These are phyloP conservation scores for Hypocreales sp. DNA, from an alignment of 2,329 filamentous ascomycete genomes.

Conservation along the genomic window DNA sequence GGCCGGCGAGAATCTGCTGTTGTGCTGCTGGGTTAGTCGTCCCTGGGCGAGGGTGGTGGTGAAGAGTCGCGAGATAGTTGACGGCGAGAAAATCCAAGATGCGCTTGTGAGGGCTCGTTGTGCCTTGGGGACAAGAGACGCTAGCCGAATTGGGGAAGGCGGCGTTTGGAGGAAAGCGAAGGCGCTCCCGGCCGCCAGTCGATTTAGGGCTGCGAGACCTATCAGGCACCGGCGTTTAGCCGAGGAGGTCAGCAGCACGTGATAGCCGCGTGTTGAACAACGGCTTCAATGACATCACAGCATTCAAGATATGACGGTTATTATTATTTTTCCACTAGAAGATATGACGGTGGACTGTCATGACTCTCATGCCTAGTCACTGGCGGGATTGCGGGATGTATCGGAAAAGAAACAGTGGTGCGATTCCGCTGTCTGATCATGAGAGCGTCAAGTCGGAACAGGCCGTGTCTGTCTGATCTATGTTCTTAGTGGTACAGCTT, in stretches of 20 bases:
- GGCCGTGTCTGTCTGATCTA: too few species aligned
- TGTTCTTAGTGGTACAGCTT: too few species aligned
- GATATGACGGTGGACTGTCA: too few species aligned
- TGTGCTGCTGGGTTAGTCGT: conserved; percentile 27
- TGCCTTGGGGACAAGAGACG: conserved; percentile 17
- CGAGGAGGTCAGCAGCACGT: conserved; percentile 5
- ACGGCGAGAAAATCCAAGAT: conserved; percentile 24
- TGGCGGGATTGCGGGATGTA: too few species aligned
- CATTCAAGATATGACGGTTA: too few species aligned
- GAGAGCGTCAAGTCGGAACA: too few species aligned
- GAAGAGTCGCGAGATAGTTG: conserved; percentile 23
- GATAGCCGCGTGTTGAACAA: too few species aligned
- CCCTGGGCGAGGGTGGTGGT: conserved; percentile 18
- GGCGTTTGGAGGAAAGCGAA: conserved; percentile 17
- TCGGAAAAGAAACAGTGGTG: too few species aligned
- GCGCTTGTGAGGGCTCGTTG: conserved; percentile 22
- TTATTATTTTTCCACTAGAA: too few species aligned
- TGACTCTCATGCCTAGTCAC: too few species aligned
- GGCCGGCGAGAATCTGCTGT: conserved; percentile 21
- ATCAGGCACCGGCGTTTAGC: conserved; percentile 16
- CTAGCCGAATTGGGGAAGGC: conserved; percentile 19
- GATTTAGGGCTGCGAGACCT: conserved; percentile 27
- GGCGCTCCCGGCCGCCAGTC: conserved; percentile 13
- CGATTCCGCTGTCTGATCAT: too few species aligned
- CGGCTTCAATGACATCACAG: too few species aligned